Evolutionary conservation across 495 filamentous ascomycete species (phyloP), one percentile per base, ranked within the genome.

Genomic region (Penicillium bialowiezense): DNA sequence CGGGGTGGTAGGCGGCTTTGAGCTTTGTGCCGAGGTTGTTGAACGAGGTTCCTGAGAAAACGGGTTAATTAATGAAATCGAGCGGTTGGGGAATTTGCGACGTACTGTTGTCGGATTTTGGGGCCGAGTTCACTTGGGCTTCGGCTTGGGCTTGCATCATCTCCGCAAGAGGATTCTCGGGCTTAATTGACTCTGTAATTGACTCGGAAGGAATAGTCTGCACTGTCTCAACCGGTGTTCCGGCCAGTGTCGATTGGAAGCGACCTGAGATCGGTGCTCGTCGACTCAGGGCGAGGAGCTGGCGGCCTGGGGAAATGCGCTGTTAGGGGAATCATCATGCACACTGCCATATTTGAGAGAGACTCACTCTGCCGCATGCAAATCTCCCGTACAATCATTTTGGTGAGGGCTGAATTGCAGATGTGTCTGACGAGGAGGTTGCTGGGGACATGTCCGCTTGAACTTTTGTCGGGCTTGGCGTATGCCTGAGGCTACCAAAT

Each of bases 1-100:
- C 76, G 12, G 90, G 89, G 49, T 82, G 58, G 68, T 96, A 93
- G 23, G 44, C 29, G 36, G 57, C 42, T 36, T 46, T 41, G 33
- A 72, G 49, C 6, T 29, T 21, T 17, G 56, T 65, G 18, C 72
- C 72, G 34, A 70, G 59, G 5, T 44, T 41, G 40, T 63, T 57
- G 52, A 71, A 69, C 47, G 62, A 55, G 43, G 49, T 13, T 53
- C 58, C 72, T 75, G 37, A 8, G n/a, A 31, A 3, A 42, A 3
- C 7, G 10, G 32, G 38, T 54, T 50, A 54, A 37, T 9, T 33
- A 18, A 1, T 41, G 31, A 1, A 3, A 14, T 29, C n/a, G 7
- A 18, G 20, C n/a, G 26, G 2, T 12, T 46, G 19, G 12, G 24
- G n/a, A 36, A 42, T 32, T 34, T 20, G 49, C 29, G 28, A 42